A percentile compares a stretch with the other conserved stretches of the same genome.
phyloP scores from a whole-genome alignment of 352 stramenopile genomes.

The Phytophthora constricta region DNA sequence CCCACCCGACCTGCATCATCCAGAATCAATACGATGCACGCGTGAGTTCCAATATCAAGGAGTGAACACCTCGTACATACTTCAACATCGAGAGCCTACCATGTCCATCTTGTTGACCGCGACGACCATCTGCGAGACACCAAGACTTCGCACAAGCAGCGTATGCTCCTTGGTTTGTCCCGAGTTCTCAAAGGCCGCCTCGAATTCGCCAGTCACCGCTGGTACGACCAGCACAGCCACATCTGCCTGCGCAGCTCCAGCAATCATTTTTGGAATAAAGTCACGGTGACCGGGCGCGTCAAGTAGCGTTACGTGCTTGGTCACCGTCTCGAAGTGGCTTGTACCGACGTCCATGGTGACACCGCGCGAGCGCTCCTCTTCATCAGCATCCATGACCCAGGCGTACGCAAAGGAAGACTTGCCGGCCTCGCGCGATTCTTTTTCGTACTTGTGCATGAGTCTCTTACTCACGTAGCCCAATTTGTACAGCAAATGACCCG shows the following conservation, averaged over 20 bases:
- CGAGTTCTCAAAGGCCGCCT: conserved; percentile 94
- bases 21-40: not conserved
- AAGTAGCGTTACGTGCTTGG: conserved; percentile 94
- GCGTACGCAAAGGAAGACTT: conserved; percentile 97
- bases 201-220: conserved; percentile 94
- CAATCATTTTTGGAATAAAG: conserved; percentile 99
- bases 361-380: conserved; percentile 91
- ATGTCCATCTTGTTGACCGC: conserved; percentile 99
- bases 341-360: conserved; percentile 98
- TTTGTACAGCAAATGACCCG: conserved; percentile 94
- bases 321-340: conserved; percentile 91
- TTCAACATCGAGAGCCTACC: conserved; percentile 33
- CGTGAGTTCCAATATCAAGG: conserved; percentile 9
- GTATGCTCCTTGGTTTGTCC: conserved; percentile 99
- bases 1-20: conserved; percentile 55
- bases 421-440: conserved; percentile 88
- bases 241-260: conserved; percentile 92
- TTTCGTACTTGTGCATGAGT: conserved; percentile 93
- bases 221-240: conserved; percentile 95
- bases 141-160: conserved; percentile 92
- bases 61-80: not conserved
- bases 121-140: conserved; percentile 96
- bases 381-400: conserved; percentile 94
- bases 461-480: conserved; percentile 89
- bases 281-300: conserved; percentile 97